Evolutionary conservation across 1,139 yeast genomes (phyloP).

Genomic region (Hyphopichia wangnamkhiaoensis): DNA sequence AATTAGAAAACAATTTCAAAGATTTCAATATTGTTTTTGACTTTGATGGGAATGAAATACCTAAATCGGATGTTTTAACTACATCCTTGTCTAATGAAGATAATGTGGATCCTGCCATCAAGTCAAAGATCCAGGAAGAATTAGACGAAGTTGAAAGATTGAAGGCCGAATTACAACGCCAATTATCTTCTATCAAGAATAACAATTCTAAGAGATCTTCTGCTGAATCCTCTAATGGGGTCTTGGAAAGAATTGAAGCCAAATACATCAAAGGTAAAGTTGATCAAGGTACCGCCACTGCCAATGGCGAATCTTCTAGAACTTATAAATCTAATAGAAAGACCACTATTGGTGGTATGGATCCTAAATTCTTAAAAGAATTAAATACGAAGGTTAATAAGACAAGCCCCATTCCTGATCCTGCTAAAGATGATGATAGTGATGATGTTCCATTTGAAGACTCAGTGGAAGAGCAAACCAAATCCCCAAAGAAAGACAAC

Average conservation of each 20-base stretch:
- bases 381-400: slow-evolving; percentile 52
- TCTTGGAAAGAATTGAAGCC: slow-evolving; percentile 42
- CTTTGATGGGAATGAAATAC: slow-evolving; percentile 16
- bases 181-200: slow-evolving; percentile 26
- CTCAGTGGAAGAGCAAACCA: slow-evolving; percentile 11
- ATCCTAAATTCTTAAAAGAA: slow-evolving; percentile 60
- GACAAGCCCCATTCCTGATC: slow-evolving; percentile 32
- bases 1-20: slow-evolving; percentile 60
- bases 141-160: slow-evolving; percentile 48
- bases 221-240: slow-evolving; percentile 13
- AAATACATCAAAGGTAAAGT: slow-evolving; percentile 53
- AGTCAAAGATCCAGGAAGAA: slow-evolving; percentile 40
- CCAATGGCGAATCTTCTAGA: slow-evolving; percentile 9
- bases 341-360: slow-evolving; percentile 42
- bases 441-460: slow-evolving; percentile 15
- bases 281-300: slow-evolving; percentile 8
- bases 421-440: slow-evolving; percentile 10
- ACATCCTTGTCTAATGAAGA: slow-evolving; percentile 7
- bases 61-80: background rate
- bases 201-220: slow-evolving; percentile 9
- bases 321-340: slow-evolving; percentile 22
- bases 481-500: slow-evolving; percentile 1
- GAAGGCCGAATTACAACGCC: slow-evolving; percentile 41
- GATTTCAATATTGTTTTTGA: slow-evolving; percentile 60
- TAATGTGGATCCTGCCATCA: slow-evolving; percentile 37